Conservation (phyloP, 768 basidiomycete species). For the Rhodotorula sphaerocarpa region DNA sequence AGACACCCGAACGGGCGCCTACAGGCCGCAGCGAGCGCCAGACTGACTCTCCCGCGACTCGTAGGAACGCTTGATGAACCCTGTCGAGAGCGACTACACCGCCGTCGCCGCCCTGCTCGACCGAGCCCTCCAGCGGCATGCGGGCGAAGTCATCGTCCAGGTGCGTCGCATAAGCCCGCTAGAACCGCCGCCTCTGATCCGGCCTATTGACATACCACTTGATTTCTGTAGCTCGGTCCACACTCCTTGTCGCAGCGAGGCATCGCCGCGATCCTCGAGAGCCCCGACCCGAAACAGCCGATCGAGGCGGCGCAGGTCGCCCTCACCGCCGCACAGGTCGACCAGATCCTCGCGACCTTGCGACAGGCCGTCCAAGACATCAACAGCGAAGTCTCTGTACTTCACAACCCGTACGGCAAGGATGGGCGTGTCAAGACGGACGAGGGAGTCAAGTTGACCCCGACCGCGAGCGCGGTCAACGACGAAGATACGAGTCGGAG, state of each 20-base stretch:
- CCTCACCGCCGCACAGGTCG: conserved; percentile 30
- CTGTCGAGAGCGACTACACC: conserved; percentile 27
- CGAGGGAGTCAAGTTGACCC: conserved; percentile 7
- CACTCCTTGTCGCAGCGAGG: conserved; percentile 37
- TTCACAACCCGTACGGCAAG: conserved; percentile 36
- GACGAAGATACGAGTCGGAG: conserved; percentile 7
- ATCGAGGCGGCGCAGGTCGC: conserved; percentile 24
- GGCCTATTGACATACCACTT: neutral
- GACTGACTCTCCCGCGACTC: conserved; percentile 8
- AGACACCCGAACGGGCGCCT: neutral
- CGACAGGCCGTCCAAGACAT: conserved; percentile 26
- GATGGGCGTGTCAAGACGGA: neutral
- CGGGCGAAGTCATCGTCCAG: conserved; percentile 43
- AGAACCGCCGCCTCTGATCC: too few relatives aligned
- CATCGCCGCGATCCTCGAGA: conserved; percentile 34
- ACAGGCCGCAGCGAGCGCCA: neutral
- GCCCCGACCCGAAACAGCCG: conserved; percentile 10
- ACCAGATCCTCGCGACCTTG: conserved; percentile 37
- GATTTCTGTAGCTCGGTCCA: conserved; percentile 32
- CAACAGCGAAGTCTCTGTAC: conserved; percentile 39
- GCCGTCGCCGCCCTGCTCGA: conserved; percentile 30
- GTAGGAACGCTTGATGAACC: conserved; percentile 15
- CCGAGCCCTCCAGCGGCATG: conserved; percentile 32
- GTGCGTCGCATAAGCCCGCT: neutral
- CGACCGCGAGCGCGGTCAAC: conserved; percentile 19